Percentiles rank a stretch among this genome's conserved stretches.
Conservation (phyloP, 2,329 filamentous ascomycete genomes). For the Stromatinia cepivora region DNA sequence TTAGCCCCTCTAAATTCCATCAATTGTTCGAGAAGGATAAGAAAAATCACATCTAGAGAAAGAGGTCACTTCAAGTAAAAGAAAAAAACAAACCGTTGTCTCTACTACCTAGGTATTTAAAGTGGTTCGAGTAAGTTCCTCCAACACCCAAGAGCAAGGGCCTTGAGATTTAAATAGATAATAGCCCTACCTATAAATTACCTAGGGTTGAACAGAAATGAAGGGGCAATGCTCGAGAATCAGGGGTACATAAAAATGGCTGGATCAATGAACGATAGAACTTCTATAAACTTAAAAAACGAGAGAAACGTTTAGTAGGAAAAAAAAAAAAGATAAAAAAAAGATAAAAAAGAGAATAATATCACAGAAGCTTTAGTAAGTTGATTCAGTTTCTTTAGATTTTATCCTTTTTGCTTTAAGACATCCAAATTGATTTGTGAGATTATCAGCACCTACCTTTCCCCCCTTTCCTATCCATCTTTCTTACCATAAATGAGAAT, state of each 20-base stretch:
- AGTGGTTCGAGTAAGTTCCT: not conserved
- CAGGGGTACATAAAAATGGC: slow-evolving; percentile 20
- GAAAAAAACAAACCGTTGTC: not conserved
- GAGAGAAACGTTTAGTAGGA: not conserved
- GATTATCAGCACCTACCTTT: not conserved
- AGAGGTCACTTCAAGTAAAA: not conserved
- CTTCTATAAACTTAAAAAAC: not conserved
- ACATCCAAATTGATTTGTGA: not conserved
- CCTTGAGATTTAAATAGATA: slow-evolving; percentile 7
- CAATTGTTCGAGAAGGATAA: slow-evolving; percentile 12
- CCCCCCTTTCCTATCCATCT: slow-evolving; percentile 1
- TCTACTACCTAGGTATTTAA: not conserved
- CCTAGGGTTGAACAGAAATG: slow-evolving; percentile 6
- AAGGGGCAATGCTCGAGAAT: slow-evolving; percentile 15
- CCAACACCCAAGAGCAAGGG: not conserved
- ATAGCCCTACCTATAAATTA: slow-evolving; percentile 14
- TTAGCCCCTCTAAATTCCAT: slow-evolving; percentile 9
- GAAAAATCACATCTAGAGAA: not conserved
- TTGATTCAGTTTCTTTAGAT: not conserved
- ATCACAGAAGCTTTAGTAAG: not conserved
- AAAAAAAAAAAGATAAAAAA: not conserved
- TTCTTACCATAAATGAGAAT: not conserved
- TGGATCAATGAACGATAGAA: not conserved
- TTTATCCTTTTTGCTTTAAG: not conserved
- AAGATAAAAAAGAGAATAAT: too few relatives aligned